Evolutionary conservation across 768 basidiomycete species (phyloP).

Genomic region (Scleroderma citrinum): DNA sequence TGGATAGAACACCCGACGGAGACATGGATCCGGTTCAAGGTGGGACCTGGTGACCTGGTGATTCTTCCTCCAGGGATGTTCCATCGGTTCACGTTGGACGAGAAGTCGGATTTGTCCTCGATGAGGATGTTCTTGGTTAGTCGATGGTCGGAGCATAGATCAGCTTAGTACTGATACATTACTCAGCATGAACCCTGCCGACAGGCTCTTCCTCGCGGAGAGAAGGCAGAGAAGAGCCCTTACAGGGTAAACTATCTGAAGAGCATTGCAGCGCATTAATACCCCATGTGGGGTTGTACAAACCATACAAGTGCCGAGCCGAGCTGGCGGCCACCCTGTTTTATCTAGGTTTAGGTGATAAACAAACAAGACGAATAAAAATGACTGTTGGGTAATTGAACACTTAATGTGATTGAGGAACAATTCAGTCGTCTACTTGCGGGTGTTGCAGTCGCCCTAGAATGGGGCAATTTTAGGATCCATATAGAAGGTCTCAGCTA

Average conservation of each 20-base stretch:
- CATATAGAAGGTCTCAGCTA: no score
- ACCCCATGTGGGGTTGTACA: no score
- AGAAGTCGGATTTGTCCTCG: slow-evolving; percentile 64
- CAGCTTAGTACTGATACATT: not conserved
- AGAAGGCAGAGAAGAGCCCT: slow-evolving; percentile 57
- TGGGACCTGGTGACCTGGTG: slow-evolving; percentile 76
- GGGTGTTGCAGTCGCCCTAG: no score
- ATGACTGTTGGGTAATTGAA: no score
- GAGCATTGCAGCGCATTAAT: slow-evolving; percentile 38
- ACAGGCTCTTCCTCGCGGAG: slow-evolving; percentile 63
- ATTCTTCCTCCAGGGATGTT: slow-evolving; percentile 90
- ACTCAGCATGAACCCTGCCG: slow-evolving; percentile 84
- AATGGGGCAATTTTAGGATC: no score
- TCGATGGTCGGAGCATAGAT: not conserved
- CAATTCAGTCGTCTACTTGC: no score
- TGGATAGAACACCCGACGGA: slow-evolving; percentile 61
- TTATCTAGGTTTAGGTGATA: no score
- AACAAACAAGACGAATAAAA: no score
- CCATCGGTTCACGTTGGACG: slow-evolving; percentile 90
- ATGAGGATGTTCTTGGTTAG: slow-evolving; percentile 80
- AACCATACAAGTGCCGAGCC: no score
- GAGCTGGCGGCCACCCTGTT: no score
- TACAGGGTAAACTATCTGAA: slow-evolving; percentile 58
- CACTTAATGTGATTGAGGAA: no score
- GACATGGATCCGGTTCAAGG: slow-evolving; percentile 75